Conservation (phyloP, 1,139 yeast genomes). For the Candida sp. region DNA sequence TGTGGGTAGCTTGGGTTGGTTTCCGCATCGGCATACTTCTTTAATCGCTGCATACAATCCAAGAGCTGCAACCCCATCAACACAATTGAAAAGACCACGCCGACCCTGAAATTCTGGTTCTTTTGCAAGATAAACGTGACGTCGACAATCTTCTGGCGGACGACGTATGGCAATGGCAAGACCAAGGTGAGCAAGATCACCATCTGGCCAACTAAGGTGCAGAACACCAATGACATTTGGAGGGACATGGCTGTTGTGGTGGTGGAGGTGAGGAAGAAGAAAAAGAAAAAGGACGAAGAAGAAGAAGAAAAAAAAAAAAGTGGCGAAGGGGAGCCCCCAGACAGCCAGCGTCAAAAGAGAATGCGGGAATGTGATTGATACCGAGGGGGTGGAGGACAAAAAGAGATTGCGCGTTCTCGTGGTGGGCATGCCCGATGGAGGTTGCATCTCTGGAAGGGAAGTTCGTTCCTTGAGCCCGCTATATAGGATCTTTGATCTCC, state of each 20-base stretch:
- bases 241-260: slow-evolving; percentile 37
- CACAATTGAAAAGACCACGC: slow-evolving; percentile 45
- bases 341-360: not conserved
- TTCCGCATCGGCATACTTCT: slow-evolving; percentile 26
- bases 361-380: not conserved
- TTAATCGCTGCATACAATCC: slow-evolving; percentile 60
- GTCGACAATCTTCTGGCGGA: slow-evolving; percentile 52
- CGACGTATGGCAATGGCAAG: slow-evolving; percentile 63
- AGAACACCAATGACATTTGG: slow-evolving; percentile 49
- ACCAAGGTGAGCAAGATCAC: slow-evolving; percentile 52
- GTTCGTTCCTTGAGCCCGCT: too few relatives aligned
- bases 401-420: too few relatives aligned
- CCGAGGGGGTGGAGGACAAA: too few relatives aligned
- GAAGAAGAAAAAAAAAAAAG: not conserved
- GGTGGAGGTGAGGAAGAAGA: not conserved
- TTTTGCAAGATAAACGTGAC: slow-evolving; percentile 36
- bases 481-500: too few relatives aligned
- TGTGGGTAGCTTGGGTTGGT: slow-evolving; percentile 28
- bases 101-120: slow-evolving; percentile 53
- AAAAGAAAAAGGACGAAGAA: not conserved
- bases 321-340: not conserved
- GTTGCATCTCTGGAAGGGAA: too few relatives aligned
- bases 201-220: slow-evolving; percentile 60
- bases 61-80: slow-evolving; percentile 58
- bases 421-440: too few relatives aligned